Conservation (phyloP, 2,329 filamentous ascomycete species). For the Karstenula rhodostoma region DNA sequence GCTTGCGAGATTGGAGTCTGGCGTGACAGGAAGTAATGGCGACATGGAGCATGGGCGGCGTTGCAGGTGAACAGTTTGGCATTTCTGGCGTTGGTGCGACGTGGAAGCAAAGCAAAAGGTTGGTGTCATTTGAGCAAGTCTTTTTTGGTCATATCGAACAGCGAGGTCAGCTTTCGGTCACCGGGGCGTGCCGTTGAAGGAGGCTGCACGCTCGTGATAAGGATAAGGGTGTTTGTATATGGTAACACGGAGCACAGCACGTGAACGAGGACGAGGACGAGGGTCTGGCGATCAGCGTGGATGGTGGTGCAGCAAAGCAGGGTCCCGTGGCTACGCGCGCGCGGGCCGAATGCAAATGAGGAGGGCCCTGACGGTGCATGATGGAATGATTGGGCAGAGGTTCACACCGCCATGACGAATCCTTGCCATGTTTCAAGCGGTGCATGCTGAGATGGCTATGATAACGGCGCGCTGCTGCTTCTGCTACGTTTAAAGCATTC, state of each 20-base stretch:
- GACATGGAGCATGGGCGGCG: constrained; percentile 5
- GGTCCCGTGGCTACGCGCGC: background rate
- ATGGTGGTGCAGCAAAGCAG: background rate
- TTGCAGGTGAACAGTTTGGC: background rate
- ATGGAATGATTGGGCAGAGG: constrained; percentile 29
- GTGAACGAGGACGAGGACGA: background rate
- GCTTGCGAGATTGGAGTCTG: constrained; percentile 56
- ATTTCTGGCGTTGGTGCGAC: constrained; percentile 4
- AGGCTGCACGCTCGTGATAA: constrained; percentile 1
- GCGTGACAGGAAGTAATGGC: constrained; percentile 52
- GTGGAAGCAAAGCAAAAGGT: constrained; percentile 2
- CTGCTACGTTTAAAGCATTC: constrained; percentile 14
- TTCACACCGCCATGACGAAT: constrained; percentile 28
- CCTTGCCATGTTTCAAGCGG: constrained; percentile 23
- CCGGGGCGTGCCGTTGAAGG: background rate
- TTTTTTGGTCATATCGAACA: background rate
- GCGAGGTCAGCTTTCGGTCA: background rate
- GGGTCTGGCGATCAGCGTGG: constrained; percentile 1
- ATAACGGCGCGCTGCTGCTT: constrained; percentile 8
- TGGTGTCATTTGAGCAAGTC: constrained; percentile 3
- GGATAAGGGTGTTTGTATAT: background rate
- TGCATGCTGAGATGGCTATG: constrained; percentile 31
- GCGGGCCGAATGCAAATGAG: constrained; percentile 12
- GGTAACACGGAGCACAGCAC: background rate
- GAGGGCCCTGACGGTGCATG: constrained; percentile 16